Evolutionary conservation across 225 moss, liverwort and hornwort species (phyloP).

Genomic region (Polytrichum formosum): DNA sequence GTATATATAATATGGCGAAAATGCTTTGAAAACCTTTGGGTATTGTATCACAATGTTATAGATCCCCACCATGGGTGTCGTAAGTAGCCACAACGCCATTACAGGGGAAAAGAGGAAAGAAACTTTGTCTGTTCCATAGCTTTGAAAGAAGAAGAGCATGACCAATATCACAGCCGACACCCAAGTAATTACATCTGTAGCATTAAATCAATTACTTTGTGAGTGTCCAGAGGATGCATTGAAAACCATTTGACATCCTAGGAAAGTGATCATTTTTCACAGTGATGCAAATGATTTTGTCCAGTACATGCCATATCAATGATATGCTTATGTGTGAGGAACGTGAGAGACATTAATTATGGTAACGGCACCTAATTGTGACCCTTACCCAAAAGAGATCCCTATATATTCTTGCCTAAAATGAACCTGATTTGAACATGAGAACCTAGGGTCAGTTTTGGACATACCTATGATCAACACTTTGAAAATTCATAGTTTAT

Average conservation of each 20-base stretch:
- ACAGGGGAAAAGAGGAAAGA: constrained; percentile 76
- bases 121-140: constrained; percentile 64
- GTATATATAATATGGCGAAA: constrained; percentile 66
- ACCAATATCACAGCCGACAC: constrained; percentile 71
- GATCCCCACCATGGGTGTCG: constrained; percentile 69
- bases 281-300: too few species aligned
- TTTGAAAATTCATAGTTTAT: too few species aligned
- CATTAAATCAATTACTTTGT: not conserved
- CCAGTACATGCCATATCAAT: too few species aligned
- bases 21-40: constrained; percentile 75
- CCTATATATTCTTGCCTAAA: too few species aligned
- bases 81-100: constrained; percentile 75
- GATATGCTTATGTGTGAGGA: too few species aligned
- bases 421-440: too few species aligned
- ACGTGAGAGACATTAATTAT: too few species aligned
- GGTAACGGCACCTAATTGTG: too few species aligned
- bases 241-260: not conserved
- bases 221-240: not conserved
- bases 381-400: too few species aligned
- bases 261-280: too few species aligned
- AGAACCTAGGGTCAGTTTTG: too few species aligned
- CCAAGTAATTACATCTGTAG: constrained; percentile 58
- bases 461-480: too few species aligned
- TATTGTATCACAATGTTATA: constrained; percentile 67
- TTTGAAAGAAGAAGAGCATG: constrained; percentile 64